A percentile compares a stretch with the other conserved stretches of the same genome.
phyloP scores from a whole-genome alignment of 2,329 filamentous ascomycete species.

The Fusarium anguioides region DNA sequence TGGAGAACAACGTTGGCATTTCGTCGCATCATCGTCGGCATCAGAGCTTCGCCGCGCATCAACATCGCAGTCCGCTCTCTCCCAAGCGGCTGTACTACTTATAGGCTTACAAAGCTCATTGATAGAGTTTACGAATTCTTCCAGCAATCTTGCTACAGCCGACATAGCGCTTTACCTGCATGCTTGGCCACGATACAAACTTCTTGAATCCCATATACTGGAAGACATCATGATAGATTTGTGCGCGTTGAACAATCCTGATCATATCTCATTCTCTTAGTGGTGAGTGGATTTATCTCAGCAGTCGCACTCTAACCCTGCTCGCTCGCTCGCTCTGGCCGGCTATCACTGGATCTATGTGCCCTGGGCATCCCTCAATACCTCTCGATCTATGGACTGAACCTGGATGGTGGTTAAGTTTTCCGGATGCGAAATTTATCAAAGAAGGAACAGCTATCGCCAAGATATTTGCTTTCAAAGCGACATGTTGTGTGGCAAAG shows the following conservation, averaged over 20 bases:
- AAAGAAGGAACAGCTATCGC: too few species aligned
- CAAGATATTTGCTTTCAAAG: not conserved
- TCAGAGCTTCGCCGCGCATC: constrained; percentile 43
- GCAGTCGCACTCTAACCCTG: constrained; percentile 9
- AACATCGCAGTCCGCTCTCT: constrained; percentile 33
- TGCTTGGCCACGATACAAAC: constrained; percentile 41
- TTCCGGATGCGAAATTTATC: not conserved
- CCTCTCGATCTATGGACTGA: not conserved
- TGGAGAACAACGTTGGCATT: constrained; percentile 44
- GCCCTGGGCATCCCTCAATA: not conserved
- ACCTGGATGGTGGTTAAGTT: not conserved
- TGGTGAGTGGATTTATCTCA: constrained; percentile 49
- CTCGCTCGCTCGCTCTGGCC: not conserved
- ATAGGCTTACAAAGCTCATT: constrained; percentile 2
- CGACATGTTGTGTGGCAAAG: not conserved
- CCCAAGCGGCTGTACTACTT: constrained; percentile 27
- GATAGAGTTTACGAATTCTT: constrained; percentile 22
- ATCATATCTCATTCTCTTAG: constrained; percentile 53
- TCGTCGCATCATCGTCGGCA: constrained; percentile 46
- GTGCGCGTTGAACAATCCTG: constrained; percentile 48
- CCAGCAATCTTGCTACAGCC: constrained; percentile 12
- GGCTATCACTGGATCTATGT: not conserved
- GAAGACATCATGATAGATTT: constrained; percentile 58
- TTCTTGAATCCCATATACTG: constrained; percentile 40
- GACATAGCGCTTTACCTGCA: constrained; percentile 34